Percentiles rank a stretch among this genome's conserved stretches.
phyloP scores from a whole-genome alignment of 257 asterid species.

The Knoxia roxburghii region DNA sequence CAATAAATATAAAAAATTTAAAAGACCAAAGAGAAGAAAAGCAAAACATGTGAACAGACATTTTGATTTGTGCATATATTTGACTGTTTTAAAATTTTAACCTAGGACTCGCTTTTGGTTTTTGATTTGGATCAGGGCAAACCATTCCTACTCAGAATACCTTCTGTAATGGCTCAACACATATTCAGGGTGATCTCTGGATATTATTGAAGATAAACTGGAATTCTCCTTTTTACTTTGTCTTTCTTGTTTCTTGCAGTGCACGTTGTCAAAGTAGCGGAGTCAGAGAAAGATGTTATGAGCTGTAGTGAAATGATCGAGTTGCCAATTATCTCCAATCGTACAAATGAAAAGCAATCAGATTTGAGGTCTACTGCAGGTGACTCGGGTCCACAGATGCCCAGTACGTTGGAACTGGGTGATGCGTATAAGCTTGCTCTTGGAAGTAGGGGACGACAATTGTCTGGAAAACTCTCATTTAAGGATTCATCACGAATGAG shows the following conservation, averaged over 20 bases:
- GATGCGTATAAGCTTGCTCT: slow-evolving; percentile 80
- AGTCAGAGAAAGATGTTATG: slow-evolving; percentile 16
- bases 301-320: slow-evolving; percentile 28
- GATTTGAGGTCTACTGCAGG: slow-evolving; percentile 34
- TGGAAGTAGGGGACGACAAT: slow-evolving; percentile 56
- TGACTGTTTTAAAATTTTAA: neutral
- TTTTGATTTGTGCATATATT: neutral
- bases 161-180: neutral
- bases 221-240: slow-evolving; percentile 4
- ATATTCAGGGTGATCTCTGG: neutral
- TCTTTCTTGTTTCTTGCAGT: slow-evolving; percentile 21
- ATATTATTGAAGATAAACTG: neutral
- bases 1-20: too few relatives aligned
- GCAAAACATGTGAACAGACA: neutral
- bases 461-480: slow-evolving; percentile 73
- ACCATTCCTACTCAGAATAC: neutral
- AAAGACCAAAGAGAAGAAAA: too few relatives aligned
- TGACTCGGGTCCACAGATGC: slow-evolving; percentile 29
- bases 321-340: slow-evolving; percentile 20
- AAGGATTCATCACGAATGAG: slow-evolving; percentile 60
- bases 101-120: neutral
- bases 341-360: slow-evolving; percentile 25
- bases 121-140: slow-evolving; percentile 7
- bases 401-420: slow-evolving; percentile 56
- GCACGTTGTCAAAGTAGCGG: slow-evolving; percentile 24